A percentile compares a stretch with the other conserved stretches of the same genome.
Conservation (phyloP, 2,329 filamentous ascomycete species). For the Aureobasidium sp. region DNA sequence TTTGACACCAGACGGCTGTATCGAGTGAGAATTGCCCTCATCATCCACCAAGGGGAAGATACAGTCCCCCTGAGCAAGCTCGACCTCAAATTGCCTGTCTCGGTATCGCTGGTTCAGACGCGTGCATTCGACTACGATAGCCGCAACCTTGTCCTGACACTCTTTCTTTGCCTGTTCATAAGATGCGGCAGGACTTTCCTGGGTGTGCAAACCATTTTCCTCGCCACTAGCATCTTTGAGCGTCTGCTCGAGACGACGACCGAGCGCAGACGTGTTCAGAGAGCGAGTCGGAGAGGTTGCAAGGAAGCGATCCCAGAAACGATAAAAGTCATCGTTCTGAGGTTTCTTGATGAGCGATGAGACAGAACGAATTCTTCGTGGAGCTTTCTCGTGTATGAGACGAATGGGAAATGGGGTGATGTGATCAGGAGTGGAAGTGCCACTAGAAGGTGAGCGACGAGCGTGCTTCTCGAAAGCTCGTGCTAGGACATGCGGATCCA, state of each 20-base stretch:
- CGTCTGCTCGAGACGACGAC: not conserved
- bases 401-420: not conserved
- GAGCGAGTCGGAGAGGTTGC: slow-evolving; percentile 4
- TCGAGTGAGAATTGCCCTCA: slow-evolving; percentile 15
- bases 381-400: not conserved
- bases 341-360: not conserved
- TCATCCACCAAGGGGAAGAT: not conserved
- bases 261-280: not conserved
- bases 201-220: not conserved
- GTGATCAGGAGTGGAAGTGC: not conserved
- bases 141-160: slow-evolving; percentile 54
- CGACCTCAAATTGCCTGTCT: slow-evolving; percentile 80
- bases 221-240: not conserved
- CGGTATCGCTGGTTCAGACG: slow-evolving; percentile 78
- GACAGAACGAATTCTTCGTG: not conserved
- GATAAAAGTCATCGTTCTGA: slow-evolving; percentile 16
- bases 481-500: not conserved
- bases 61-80: slow-evolving; percentile 31
- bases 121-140: slow-evolving; percentile 56
- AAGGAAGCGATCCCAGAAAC: slow-evolving; percentile 27
- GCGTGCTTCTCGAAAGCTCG: not conserved
- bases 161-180: slow-evolving; percentile 63
- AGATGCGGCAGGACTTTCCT: slow-evolving; percentile 31
- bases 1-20: slow-evolving; percentile 64
- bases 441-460: not conserved